These are phyloP conservation scores for Pseudohalonectria lignicola DNA, from an alignment of 2,329 filamentous ascomycete genomes.

Conservation along the genomic window DNA sequence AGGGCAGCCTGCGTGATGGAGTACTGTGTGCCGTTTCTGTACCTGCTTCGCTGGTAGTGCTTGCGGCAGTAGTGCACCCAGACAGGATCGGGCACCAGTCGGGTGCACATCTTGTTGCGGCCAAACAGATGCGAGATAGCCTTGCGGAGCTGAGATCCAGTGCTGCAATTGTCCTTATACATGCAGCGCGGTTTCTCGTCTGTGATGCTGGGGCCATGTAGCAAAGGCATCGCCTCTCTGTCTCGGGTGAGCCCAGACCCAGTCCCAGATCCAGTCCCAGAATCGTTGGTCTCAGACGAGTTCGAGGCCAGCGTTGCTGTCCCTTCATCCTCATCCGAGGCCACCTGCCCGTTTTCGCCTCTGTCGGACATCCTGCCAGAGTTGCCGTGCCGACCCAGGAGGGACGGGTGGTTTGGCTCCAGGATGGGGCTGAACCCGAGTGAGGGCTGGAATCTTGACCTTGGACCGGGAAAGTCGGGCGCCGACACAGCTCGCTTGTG, in stretches of 20 bases:
- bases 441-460: slow-evolving; percentile 1
- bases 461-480: slow-evolving; percentile 28
- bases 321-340: slow-evolving; percentile 1
- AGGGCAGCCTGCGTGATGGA: slow-evolving; percentile 52
- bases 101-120: slow-evolving; percentile 69
- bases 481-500: slow-evolving; percentile 41
- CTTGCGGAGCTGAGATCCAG: slow-evolving; percentile 54
- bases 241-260: too few species aligned
- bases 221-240: too few species aligned
- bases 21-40: slow-evolving; percentile 53
- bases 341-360: too few species aligned
- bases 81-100: slow-evolving; percentile 54
- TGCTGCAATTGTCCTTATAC: slow-evolving; percentile 46
- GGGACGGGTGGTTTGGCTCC: slow-evolving; percentile 5
- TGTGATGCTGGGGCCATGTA: too few species aligned
- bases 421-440: slow-evolving; percentile 2
- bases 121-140: slow-evolving; percentile 75
- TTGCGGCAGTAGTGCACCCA: slow-evolving; percentile 75
- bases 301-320: too few species aligned
- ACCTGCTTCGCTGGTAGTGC: slow-evolving; percentile 68
- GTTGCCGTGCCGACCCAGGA: too few species aligned
- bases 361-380: too few species aligned
- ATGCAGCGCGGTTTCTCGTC: slow-evolving; percentile 28
- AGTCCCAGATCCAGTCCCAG: too few species aligned
- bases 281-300: too few species aligned